phyloP scores from a whole-genome alignment of 495 filamentous ascomycete genomes.

The Stereocaulon alpinum region DNA sequence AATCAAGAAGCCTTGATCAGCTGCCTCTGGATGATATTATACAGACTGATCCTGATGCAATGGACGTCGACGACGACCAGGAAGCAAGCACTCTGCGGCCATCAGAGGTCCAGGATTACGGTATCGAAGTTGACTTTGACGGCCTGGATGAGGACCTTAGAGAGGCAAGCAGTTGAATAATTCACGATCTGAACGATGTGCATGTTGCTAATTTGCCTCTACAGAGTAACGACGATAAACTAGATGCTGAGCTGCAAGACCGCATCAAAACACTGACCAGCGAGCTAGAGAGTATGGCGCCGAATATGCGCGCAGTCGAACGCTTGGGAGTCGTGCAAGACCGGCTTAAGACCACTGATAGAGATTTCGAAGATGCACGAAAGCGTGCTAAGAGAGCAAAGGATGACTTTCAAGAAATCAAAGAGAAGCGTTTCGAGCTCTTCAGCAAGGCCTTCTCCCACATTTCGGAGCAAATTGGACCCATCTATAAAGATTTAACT shows the following conservation, averaged over 20 bases:
- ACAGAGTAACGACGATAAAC: constrained; percentile 55
- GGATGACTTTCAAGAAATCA: constrained; percentile 71
- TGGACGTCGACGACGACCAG: constrained; percentile 74
- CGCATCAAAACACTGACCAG: constrained; percentile 60
- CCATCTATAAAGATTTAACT: constrained; percentile 92
- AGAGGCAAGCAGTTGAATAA: constrained; percentile 43
- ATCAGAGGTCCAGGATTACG: constrained; percentile 67
- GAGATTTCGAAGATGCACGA: constrained; percentile 78
- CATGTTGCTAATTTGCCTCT: constrained; percentile 23
- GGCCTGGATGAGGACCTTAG: constrained; percentile 77
- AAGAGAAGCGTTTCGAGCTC: constrained; percentile 72
- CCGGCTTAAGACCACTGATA: constrained; percentile 73
- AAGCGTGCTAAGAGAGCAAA: constrained; percentile 60
- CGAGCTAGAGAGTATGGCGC: constrained; percentile 85
- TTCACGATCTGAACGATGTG: not conserved
- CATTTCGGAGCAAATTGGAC: constrained; percentile 87
- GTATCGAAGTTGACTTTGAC: constrained; percentile 85
- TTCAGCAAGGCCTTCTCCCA: constrained; percentile 94
- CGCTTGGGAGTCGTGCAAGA: constrained; percentile 78
- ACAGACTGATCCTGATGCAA: constrained; percentile 61
- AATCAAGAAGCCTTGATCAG: constrained; percentile 64
- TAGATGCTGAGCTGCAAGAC: constrained; percentile 71
- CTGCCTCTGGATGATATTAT: constrained; percentile 79
- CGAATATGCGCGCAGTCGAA: constrained; percentile 91
- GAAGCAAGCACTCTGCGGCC: constrained; percentile 35